Evolutionary conservation across 2,329 filamentous ascomycete species (phyloP), one percentile per base, ranked within the genome.

Genomic region (Cladosporium sp.): DNA sequence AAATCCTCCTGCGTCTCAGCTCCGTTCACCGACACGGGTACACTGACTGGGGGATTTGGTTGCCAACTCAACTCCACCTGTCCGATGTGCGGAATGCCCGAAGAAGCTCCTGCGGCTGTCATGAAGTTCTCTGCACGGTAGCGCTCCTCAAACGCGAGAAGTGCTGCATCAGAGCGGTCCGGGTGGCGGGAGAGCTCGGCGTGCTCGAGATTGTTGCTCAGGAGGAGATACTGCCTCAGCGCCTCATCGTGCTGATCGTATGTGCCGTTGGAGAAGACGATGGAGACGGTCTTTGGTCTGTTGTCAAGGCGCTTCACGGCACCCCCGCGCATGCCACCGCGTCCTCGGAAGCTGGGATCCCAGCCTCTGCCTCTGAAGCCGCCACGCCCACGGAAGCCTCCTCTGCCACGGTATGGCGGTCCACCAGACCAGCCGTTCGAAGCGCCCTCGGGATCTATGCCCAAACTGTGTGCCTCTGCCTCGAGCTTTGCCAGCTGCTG

Each of bases 401-500:
- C 58, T 45, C 60, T 47, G 11, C 61, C 60, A 11, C 59, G 56
- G 30, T 42, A 54, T 20, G 36, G 36, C n/a, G 36, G 17, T 12
- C 45, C 45, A 17, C 51, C 48, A 15, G 56, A 30, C 59, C 61
- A 54, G 48, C 42, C 48, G 27, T 50, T 50, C 20, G 45, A 57
- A 51, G 41, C 64, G 56, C 67, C 73, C 3, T 81, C 75, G 1
- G 82, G 79, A 60, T 88, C 82, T 27, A 90, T 76, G 7, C 86
- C 86, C 29, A 90, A 73, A 7, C 79, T 78, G 60, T 79, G 79
- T 12, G 87, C 87, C 68, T 90, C 87, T 18, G 82, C 83, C 63
- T 90, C 83, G 6, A 91, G 72, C n/a, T 79, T 81, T 1, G 85
- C 85, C 12, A 91, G 73, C 63, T 88, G 84, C 2, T 84, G 84